A percentile compares a stretch with the other conserved stretches of the same genome.
Evolutionary conservation across 2,329 filamentous ascomycete genomes (phyloP).

Genomic region (Balansia obtecta): DNA sequence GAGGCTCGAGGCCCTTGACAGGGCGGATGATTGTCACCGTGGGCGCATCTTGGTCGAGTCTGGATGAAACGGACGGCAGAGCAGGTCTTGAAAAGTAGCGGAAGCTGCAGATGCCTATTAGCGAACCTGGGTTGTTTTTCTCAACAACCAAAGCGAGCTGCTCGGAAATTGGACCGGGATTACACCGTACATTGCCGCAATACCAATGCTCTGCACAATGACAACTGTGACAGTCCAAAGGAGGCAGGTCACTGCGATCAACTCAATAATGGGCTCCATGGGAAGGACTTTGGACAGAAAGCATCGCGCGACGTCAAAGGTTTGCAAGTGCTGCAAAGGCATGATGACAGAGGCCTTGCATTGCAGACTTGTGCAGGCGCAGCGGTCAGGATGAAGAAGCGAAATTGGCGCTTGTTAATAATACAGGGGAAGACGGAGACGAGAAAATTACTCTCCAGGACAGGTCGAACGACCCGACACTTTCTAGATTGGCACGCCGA

Average conservation of each 20-base stretch:
- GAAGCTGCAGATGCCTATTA: conserved; percentile 24
- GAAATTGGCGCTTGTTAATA: no score
- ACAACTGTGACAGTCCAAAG: conserved; percentile 41
- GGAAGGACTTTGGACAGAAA: conserved; percentile 2
- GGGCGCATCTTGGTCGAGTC: conserved; percentile 45
- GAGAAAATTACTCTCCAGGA: neutral
- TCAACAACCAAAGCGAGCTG: neutral
- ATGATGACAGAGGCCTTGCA: neutral
- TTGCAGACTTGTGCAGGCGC: neutral
- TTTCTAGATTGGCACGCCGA: neutral
- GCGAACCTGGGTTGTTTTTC: neutral
- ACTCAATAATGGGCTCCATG: conserved; percentile 21
- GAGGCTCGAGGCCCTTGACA: conserved; percentile 82
- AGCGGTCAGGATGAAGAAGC: neutral
- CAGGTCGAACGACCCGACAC: neutral
- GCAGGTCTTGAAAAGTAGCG: conserved; percentile 39
- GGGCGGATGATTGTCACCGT: conserved; percentile 86
- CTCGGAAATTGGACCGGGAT: neutral
- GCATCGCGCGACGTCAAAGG: conserved; percentile 4
- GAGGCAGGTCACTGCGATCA: conserved; percentile 34
- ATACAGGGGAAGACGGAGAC: neutral
- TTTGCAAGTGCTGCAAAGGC: neutral
- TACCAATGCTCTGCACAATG: conserved; percentile 42
- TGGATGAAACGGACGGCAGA: conserved; percentile 36
- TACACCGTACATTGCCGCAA: conserved; percentile 38